phyloP scores from a whole-genome alignment of 2,329 filamentous ascomycete genomes.

The Polytolypa hystricis region DNA sequence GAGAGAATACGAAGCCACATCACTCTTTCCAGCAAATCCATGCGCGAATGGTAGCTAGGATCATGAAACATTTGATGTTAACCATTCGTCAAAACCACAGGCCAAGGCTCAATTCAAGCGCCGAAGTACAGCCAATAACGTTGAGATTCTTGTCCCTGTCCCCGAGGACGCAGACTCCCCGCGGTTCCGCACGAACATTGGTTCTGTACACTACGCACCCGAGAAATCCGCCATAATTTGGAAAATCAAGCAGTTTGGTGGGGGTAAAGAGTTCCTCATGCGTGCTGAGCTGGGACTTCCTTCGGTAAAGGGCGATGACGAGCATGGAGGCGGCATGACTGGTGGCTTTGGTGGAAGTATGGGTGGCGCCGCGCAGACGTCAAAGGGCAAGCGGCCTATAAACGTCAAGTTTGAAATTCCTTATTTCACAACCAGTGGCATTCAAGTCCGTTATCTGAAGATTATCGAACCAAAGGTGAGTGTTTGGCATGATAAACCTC shows the following conservation, averaged over 20 bases:
- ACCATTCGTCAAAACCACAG: no score
- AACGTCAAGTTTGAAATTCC: slow-evolving; percentile 99
- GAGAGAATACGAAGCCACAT: no score
- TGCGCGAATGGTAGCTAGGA: no score
- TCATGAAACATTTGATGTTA: slow-evolving; percentile 6
- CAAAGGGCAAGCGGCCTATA: slow-evolving; percentile 90
- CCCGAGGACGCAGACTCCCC: slow-evolving; percentile 95
- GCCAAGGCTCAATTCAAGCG: slow-evolving; percentile 97
- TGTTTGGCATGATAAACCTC: slow-evolving; percentile 9
- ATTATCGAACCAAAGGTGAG: slow-evolving; percentile 97
- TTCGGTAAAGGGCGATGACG: slow-evolving; percentile 87
- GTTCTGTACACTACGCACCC: slow-evolving; percentile 91
- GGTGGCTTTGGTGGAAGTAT: slow-evolving; percentile 94
- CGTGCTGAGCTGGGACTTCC: slow-evolving; percentile 89
- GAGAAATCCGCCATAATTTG: slow-evolving; percentile 97
- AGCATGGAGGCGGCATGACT: slow-evolving; percentile 93
- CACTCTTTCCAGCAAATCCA: no score
- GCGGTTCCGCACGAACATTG: slow-evolving; percentile 93
- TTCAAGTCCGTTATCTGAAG: slow-evolving; percentile 96
- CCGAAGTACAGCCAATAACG: slow-evolving; percentile 94
- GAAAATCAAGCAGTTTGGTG: slow-evolving; percentile 99
- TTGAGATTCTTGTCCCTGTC: slow-evolving; percentile 93
- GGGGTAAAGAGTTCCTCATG: slow-evolving; percentile 98
- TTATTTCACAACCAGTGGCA: slow-evolving; percentile 99
- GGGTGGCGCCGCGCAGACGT: slow-evolving; percentile 68